These are phyloP conservation scores for Aureobasidium sp. DNA, from an alignment of 2,329 filamentous ascomycete genomes.

Conservation along the genomic window DNA sequence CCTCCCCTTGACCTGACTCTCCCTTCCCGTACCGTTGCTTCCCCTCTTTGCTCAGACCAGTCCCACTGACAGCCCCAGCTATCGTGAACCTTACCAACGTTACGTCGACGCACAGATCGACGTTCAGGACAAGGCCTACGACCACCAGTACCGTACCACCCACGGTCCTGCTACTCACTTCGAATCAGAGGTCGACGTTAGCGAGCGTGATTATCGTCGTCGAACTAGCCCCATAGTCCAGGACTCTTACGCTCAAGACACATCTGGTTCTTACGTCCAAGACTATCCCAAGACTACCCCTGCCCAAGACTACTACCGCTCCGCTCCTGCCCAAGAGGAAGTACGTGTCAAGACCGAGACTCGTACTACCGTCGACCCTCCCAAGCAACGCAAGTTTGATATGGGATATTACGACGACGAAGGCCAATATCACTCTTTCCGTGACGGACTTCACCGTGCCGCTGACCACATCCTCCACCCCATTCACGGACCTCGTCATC, in stretches of 20 bases:
- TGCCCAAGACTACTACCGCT: slow-evolving; percentile 33
- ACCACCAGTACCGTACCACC: slow-evolving; percentile 41
- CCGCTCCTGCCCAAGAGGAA: slow-evolving; percentile 34
- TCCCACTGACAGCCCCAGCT: slow-evolving; percentile 34
- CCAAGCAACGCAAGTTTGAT: slow-evolving; percentile 46
- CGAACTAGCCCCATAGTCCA: slow-evolving; percentile 33
- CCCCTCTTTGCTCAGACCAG: slow-evolving; percentile 11
- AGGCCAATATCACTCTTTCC: slow-evolving; percentile 68
- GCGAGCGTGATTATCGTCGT: slow-evolving; percentile 42
- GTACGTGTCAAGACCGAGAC: slow-evolving; percentile 45
- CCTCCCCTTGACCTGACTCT: slow-evolving; percentile 14
- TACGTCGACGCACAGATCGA: slow-evolving; percentile 62
- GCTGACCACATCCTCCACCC: slow-evolving; percentile 60
- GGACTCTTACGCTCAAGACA: slow-evolving; percentile 29
- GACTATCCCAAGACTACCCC: slow-evolving; percentile 29
- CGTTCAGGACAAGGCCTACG: slow-evolving; percentile 48
- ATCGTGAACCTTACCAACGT: slow-evolving; percentile 48
- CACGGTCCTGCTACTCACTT: slow-evolving; percentile 46
- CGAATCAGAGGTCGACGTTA: slow-evolving; percentile 51
- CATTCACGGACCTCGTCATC: slow-evolving; percentile 46
- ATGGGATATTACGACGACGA: slow-evolving; percentile 80
- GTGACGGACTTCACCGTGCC: slow-evolving; percentile 61
- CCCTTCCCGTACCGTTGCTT: slow-evolving; percentile 14
- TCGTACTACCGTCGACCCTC: slow-evolving; percentile 46
- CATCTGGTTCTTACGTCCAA: slow-evolving; percentile 20